phyloP scores from a whole-genome alignment of 352 stramenopile genomes.

The Paralagenidium karlingii region DNA sequence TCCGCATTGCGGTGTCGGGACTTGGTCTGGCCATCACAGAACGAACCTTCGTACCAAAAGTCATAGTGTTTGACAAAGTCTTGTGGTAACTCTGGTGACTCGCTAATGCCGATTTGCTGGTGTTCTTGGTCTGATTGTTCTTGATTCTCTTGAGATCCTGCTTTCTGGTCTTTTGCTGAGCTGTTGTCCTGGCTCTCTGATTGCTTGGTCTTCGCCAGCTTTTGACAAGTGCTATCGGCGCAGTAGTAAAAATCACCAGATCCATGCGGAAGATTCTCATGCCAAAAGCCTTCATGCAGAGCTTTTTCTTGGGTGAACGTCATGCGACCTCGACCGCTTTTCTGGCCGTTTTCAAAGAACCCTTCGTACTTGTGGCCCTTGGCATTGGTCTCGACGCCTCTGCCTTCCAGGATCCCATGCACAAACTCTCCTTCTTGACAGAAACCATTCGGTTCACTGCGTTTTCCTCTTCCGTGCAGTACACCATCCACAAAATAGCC shows the following conservation, averaged over 20 bases:
- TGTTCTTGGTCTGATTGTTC: not conserved
- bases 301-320: constrained; percentile 19
- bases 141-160: not conserved
- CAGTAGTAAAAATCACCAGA: constrained; percentile 44
- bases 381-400: constrained; percentile 15
- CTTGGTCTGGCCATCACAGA: constrained; percentile 40
- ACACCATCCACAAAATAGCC: constrained; percentile 40
- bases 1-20: constrained; percentile 40
- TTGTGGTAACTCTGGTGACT: not conserved
- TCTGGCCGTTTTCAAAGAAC: constrained; percentile 38
- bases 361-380: constrained; percentile 46
- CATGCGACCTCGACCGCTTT: constrained; percentile 23
- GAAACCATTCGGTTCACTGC: constrained; percentile 33
- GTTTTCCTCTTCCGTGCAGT: constrained; percentile 25
- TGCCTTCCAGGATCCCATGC: constrained; percentile 29
- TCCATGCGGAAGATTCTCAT: constrained; percentile 44
- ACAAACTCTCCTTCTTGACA: constrained; percentile 30
- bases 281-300: constrained; percentile 52
- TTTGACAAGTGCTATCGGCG: constrained; percentile 1
- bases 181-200: too few species aligned
- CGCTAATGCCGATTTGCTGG: too few species aligned
- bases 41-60: constrained; percentile 67
- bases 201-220: too few species aligned
- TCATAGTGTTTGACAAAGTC: constrained; percentile 18
- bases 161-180: not conserved